Evolutionary conservation across 2,329 filamentous ascomycete species (phyloP).

Genomic region (Xylariaceae sp.): DNA sequence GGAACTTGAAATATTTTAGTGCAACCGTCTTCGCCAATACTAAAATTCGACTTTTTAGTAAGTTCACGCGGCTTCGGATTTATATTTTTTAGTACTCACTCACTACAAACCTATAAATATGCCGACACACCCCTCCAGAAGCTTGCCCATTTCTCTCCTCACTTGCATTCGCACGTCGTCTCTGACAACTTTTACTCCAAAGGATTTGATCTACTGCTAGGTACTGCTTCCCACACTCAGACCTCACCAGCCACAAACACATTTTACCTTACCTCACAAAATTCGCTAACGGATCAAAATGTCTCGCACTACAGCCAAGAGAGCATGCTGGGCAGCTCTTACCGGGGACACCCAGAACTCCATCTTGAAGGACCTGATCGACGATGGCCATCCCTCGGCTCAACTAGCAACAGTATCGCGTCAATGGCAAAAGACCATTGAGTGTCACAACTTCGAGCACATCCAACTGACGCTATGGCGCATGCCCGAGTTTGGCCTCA

Average conservation of each 20-base stretch:
- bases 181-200: no score
- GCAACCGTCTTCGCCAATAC: no score
- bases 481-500: not conserved
- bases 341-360: not conserved
- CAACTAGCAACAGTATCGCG: not conserved
- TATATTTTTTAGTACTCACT: no score
- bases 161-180: not conserved
- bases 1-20: no score
- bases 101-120: constrained; percentile 4
- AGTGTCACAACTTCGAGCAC: not conserved
- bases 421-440: constrained; percentile 1
- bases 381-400: not conserved
- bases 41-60: no score
- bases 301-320: constrained; percentile 1
- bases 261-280: no score
- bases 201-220: no score
- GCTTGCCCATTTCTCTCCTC: not conserved
- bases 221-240: no score
- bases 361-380: no score
- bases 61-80: no score
- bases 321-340: constrained; percentile 1
- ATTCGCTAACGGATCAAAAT: constrained; percentile 3
- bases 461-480: not conserved
- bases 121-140: not conserved
- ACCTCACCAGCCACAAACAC: no score